Base-by-base conservation (phyloP, 176 grass and related monocot species). In the Tillandsia fasciculata region DNA sequence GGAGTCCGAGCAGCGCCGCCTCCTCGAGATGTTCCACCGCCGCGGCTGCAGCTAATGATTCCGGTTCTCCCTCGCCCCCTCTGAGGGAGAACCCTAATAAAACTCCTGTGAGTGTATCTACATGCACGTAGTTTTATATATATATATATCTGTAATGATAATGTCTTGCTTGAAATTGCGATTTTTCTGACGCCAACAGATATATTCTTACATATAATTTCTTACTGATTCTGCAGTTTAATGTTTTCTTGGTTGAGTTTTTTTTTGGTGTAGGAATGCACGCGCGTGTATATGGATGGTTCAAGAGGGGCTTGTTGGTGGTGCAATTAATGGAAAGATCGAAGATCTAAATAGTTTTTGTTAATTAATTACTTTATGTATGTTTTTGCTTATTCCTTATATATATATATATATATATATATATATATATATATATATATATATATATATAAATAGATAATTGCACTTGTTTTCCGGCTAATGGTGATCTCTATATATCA, bases 1-100 rank as follows among this genome's bases (percentile, higher is more conserved):
- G 33, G 63, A 85, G 61, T 75, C 76, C 15, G 61, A 77, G 15
- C 72, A 66, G 24, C 67, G 83, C 26, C 70, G 82, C 12, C 54
- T 63, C 28, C 14, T 49, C 1, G 50, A 69, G 15, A 69, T 52
- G 64, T 12, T 66, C 58, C 49, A 8, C 13, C 51, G 58, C 8
- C 48, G 11, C 14, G 7, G 68, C 24, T 68, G 49, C 53, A 29
- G 20, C 64, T 54, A 68, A 42, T 68, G 3, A 48, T 20, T 17
- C 47, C 20, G 10, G 20, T 59, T 15, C 56, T 59, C 15, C 6
- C 56, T 17, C 15, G 7, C 0, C 56, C 56, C 7, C 22, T 42
- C 33, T 5, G 33, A 42, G 5, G 33, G 33, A 7, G 33, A 42
- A 42, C 33, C 33, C 33, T 7, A 42, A 42, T 42, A 42, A 42